A percentile compares a stretch with the other conserved stretches of the same genome.
Evolutionary conservation across 2,329 filamentous ascomycete genomes (phyloP).

Genomic region (Blastomyces gilchristii): DNA sequence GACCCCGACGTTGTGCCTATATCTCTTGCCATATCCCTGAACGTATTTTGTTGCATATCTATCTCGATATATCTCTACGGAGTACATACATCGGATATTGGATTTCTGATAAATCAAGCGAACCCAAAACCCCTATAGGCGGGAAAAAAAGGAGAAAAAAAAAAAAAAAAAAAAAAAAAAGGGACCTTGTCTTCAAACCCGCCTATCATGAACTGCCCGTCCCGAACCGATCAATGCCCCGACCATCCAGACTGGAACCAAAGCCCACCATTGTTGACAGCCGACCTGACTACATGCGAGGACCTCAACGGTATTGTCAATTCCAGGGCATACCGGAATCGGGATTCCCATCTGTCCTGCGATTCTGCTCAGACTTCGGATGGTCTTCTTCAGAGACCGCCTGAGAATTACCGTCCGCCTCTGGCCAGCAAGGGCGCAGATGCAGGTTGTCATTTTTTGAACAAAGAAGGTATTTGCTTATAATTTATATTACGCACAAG

Average conservation of each 20-base stretch:
- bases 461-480: slow-evolving; percentile 12
- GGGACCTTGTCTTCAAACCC: too few species aligned
- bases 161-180: too few species aligned
- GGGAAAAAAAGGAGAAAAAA: too few species aligned
- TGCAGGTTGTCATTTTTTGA: slow-evolving; percentile 12
- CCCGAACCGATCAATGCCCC: slow-evolving; percentile 40
- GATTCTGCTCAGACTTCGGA: slow-evolving; percentile 6
- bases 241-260: slow-evolving; percentile 46
- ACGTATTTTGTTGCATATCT: too few species aligned
- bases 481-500: neutral
- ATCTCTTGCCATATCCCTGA: too few species aligned
- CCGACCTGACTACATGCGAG: slow-evolving; percentile 44
- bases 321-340: slow-evolving; percentile 33
- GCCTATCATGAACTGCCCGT: slow-evolving; percentile 45
- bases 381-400: slow-evolving; percentile 9
- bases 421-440: slow-evolving; percentile 9
- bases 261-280: slow-evolving; percentile 41
- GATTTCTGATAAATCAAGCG: too few species aligned
- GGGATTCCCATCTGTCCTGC: slow-evolving; percentile 2
- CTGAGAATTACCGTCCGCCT: neutral
- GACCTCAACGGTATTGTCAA: slow-evolving; percentile 49
- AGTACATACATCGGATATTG: too few species aligned
- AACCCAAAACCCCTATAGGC: too few species aligned
- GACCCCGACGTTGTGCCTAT: too few species aligned
- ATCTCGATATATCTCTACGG: too few species aligned